Conservation (phyloP, 306 rosid species). For the Pyrus betulifolia region DNA sequence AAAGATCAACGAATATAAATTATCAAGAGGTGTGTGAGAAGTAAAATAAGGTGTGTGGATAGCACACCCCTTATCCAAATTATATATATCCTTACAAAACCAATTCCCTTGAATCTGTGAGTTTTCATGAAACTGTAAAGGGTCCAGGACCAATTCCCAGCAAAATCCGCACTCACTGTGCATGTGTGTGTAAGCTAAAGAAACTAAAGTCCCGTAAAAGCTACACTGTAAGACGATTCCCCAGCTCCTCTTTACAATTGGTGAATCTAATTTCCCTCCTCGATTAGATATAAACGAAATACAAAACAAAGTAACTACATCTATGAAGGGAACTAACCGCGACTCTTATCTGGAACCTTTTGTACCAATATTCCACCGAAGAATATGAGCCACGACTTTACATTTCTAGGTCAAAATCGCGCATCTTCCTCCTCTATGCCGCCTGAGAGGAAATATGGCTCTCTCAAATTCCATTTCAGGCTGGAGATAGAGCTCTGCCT, state of each 20-base stretch:
- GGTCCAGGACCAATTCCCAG: neutral
- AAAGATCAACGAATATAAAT: no score
- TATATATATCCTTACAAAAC: neutral
- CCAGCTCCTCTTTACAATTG: slow-evolving; percentile 60
- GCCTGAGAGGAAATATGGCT: slow-evolving; percentile 15
- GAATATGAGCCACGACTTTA: slow-evolving; percentile 36
- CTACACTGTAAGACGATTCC: slow-evolving; percentile 24
- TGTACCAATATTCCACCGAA: slow-evolving; percentile 24
- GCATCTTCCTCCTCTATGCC: slow-evolving; percentile 16
- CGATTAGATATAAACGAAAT: neutral
- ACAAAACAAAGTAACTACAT: slow-evolving; percentile 5
- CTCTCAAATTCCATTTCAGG: slow-evolving; percentile 11
- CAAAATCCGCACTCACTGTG: neutral
- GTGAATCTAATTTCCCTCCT: slow-evolving; percentile 12
- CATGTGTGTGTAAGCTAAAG: slow-evolving; percentile 10
- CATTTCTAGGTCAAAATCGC: slow-evolving; percentile 34
- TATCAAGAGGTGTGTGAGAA: no score
- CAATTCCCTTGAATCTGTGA: neutral
- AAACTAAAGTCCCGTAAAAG: slow-evolving; percentile 20
- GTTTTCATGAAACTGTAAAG: neutral
- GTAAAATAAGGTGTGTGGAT: no score
- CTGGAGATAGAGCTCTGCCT: neutral
- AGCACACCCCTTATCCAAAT: neutral
- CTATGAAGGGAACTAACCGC: neutral
- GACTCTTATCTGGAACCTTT: slow-evolving; percentile 22